Percentiles rank a stretch among this genome's conserved stretches.
phyloP scores from a whole-genome alignment of 345 rosid genomes.

The Psidium guajava region DNA sequence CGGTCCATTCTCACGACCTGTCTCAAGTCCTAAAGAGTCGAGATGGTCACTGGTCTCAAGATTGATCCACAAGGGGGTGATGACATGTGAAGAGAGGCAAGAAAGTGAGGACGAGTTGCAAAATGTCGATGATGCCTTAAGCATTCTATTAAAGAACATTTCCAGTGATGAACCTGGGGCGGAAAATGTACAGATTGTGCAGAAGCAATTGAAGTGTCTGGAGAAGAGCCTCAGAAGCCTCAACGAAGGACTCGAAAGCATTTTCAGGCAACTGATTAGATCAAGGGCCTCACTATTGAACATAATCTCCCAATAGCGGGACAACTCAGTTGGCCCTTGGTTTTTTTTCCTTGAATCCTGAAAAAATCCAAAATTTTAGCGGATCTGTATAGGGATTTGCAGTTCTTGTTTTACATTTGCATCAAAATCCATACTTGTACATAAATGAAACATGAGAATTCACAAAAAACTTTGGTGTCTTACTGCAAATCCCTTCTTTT shows the following conservation, averaged over 20 bases:
- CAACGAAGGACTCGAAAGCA: slow-evolving; percentile 40
- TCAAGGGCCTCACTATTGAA: slow-evolving; percentile 58
- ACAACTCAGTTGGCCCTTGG: not conserved
- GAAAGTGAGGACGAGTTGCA: slow-evolving; percentile 30
- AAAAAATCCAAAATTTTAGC: not conserved
- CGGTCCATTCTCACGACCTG: slow-evolving; percentile 23
- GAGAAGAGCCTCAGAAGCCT: slow-evolving; percentile 31
- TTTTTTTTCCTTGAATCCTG: not conserved
- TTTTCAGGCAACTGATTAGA: slow-evolving; percentile 48
- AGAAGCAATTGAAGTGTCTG: slow-evolving; percentile 27
- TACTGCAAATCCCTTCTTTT: not conserved
- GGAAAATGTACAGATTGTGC: slow-evolving; percentile 17
- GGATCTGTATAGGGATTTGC: not conserved
- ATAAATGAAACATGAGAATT: not conserved
- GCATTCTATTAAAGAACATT: not conserved
- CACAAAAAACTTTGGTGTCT: not conserved
- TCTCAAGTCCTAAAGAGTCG: slow-evolving; percentile 16
- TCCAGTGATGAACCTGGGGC: not conserved
- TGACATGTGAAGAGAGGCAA: slow-evolving; percentile 20
- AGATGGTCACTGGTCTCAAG: slow-evolving; percentile 44
- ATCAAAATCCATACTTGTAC: not conserved
- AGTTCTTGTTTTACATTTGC: not conserved
- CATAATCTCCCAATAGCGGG: slow-evolving; percentile 40
- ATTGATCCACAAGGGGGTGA: slow-evolving; percentile 21
- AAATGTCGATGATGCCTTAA: slow-evolving; percentile 21